phyloP scores from a whole-genome alignment of 169 alveolate species.

The Theileria sp. region DNA sequence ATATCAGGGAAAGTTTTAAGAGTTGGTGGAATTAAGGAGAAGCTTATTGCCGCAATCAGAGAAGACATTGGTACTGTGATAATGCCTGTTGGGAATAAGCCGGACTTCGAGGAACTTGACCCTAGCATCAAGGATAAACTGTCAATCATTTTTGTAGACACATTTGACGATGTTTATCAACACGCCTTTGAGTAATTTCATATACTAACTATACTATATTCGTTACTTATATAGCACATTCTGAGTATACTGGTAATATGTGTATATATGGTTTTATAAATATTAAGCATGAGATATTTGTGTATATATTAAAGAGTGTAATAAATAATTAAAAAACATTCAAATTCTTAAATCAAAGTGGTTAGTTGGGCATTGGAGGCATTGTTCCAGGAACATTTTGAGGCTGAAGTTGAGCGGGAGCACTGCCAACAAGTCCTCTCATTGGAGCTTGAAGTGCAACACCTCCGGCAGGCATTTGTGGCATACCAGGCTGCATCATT shows the following conservation, averaged over 20 bases:
- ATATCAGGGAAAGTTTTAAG: constrained; percentile 89
- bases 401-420: constrained; percentile 68
- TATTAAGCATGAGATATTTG: neutral
- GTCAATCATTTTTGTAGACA: constrained; percentile 68
- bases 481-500: constrained; percentile 55
- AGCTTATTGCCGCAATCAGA: constrained; percentile 88
- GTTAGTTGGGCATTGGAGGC: constrained; percentile 63
- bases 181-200: constrained; percentile 34
- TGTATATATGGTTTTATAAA: neutral
- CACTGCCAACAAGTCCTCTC: constrained; percentile 71
- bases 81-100: constrained; percentile 74
- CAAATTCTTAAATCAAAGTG: neutral
- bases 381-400: constrained; percentile 53
- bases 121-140: constrained; percentile 67
- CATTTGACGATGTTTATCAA: constrained; percentile 70
- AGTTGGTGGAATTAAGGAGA: constrained; percentile 92
- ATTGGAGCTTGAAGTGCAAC: constrained; percentile 65
- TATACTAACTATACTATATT: neutral
- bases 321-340: neutral
- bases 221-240: neutral
- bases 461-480: constrained; percentile 38
- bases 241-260: neutral
- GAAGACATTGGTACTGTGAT: constrained; percentile 83
- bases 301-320: too few species aligned
- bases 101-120: constrained; percentile 71